A percentile compares a stretch with the other conserved stretches of the same genome.
phyloP scores from a whole-genome alignment of 768 basidiomycete genomes.

The Leccinellum rugosiceps region DNA sequence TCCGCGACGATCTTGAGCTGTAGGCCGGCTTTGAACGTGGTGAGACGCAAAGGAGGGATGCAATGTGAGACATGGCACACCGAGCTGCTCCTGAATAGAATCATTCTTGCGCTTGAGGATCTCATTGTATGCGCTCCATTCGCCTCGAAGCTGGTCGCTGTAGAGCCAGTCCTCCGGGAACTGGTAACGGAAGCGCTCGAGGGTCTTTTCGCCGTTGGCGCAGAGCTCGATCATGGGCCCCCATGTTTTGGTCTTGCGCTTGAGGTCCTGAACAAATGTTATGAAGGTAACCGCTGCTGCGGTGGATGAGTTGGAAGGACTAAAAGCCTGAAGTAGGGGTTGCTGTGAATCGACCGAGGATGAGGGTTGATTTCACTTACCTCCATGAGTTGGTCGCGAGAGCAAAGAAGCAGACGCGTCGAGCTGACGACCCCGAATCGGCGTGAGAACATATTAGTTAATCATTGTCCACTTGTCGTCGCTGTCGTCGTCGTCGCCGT shows the following conservation, averaged over 20 bases:
- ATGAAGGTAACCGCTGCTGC: slow-evolving; percentile 98
- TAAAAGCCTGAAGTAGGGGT: slow-evolving; percentile 48
- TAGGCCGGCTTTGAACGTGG: slow-evolving; percentile 66
- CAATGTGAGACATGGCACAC: slow-evolving; percentile 42
- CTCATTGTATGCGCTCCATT: slow-evolving; percentile 99
- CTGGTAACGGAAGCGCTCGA: slow-evolving; percentile 95
- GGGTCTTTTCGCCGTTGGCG: slow-evolving; percentile 91
- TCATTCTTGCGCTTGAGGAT: slow-evolving; percentile 97
- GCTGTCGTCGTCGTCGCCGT: slow-evolving; percentile 5
- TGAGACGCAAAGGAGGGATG: slow-evolving; percentile 2
- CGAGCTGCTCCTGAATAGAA: slow-evolving; percentile 96
- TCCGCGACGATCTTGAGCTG: slow-evolving; percentile 99
- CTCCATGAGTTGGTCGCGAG: slow-evolving; percentile 30
- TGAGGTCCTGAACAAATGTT: slow-evolving; percentile 98
- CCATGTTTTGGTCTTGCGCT: slow-evolving; percentile 96
- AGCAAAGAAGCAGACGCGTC: slow-evolving; percentile 19
- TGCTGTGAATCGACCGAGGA: slow-evolving; percentile 5
- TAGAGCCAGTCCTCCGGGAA: slow-evolving; percentile 98
- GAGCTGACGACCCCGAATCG: neutral
- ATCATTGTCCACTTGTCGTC: neutral
- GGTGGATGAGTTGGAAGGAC: slow-evolving; percentile 86
- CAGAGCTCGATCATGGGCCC: slow-evolving; percentile 94
- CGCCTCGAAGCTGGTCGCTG: slow-evolving; percentile 93
- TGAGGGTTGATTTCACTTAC: slow-evolving; percentile 6
- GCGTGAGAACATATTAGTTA: slow-evolving; percentile 26